Evolutionary conservation across 2,329 filamentous ascomycete genomes (phyloP).

Genomic region (Talaromyces islandicus): DNA sequence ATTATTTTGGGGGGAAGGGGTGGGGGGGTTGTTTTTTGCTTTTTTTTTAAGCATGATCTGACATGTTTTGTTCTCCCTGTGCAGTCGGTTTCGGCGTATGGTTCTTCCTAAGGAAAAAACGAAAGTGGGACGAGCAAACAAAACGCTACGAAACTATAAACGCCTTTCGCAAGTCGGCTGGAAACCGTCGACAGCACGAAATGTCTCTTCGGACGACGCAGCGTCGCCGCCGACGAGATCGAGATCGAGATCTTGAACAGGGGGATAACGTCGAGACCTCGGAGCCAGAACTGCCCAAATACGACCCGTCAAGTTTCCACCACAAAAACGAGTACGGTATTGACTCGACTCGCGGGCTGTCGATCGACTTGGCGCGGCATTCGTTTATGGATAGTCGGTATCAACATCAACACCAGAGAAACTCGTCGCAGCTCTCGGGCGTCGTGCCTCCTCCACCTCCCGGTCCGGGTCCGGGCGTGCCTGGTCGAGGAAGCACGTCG

Average conservation of each 20-base stretch:
- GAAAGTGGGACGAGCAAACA: conserved; percentile 17
- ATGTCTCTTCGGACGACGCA: conserved; percentile 7
- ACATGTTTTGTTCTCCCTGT: not conserved
- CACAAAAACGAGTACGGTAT: conserved; percentile 3
- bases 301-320: conserved; percentile 29
- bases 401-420: not conserved
- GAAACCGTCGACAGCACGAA: not conserved
- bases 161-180: conserved; percentile 4
- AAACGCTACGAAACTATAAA: conserved; percentile 16
- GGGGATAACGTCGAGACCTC: conserved; percentile 3
- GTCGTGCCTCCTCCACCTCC: not conserved
- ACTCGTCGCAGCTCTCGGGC: conserved; percentile 5
- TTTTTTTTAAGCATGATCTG: not conserved
- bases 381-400: not conserved
- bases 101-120: conserved; percentile 20
- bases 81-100: conserved; percentile 21
- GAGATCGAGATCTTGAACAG: conserved; percentile 1
- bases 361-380: conserved; percentile 7
- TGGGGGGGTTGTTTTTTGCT: too few species aligned
- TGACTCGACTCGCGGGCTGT: conserved; percentile 6
- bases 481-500: not conserved
- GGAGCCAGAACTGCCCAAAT: conserved; percentile 24
- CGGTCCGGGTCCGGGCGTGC: not conserved
- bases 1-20: too few species aligned
- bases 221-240: conserved; percentile 2